phyloP scores from a whole-genome alignment of 108 stramenopile species.

The Chaetoceros tenuissimus region DNA sequence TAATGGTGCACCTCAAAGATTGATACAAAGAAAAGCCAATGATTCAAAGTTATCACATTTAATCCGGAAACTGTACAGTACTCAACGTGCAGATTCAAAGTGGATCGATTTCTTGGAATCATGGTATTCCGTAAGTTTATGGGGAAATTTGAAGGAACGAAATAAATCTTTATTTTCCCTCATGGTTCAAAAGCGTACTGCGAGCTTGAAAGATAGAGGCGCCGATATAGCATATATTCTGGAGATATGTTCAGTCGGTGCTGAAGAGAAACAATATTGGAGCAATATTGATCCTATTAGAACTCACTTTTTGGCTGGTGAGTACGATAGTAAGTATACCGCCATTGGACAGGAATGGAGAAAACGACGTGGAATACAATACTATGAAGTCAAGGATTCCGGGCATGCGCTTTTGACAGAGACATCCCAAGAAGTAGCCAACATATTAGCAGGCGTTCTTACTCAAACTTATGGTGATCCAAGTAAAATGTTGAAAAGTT shows the following conservation, averaged over 20 bases:
- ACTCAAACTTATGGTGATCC: constrained; percentile 1
- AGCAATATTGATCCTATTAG: constrained; percentile 23
- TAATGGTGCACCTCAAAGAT: background rate
- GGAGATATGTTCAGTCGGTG: constrained; percentile 42
- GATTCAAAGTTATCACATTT: constrained; percentile 19
- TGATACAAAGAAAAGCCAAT: constrained; percentile 3
- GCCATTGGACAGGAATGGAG: constrained; percentile 34
- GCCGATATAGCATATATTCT: constrained; percentile 53
- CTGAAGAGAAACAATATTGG: constrained; percentile 37
- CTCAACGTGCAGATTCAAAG: background rate
- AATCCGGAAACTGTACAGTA: constrained; percentile 6
- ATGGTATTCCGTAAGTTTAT: constrained; percentile 55
- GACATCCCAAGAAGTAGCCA: constrained; percentile 35
- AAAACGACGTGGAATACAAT: constrained; percentile 14
- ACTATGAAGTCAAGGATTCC: constrained; percentile 26
- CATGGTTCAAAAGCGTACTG: constrained; percentile 30
- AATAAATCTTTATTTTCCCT: constrained; percentile 10
- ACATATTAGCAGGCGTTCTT: constrained; percentile 28
- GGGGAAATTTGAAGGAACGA: constrained; percentile 40
- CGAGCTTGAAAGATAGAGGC: constrained; percentile 25
- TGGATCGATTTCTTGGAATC: constrained; percentile 37
- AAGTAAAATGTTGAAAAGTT: background rate
- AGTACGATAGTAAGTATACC: constrained; percentile 63
- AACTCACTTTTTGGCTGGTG: constrained; percentile 57
- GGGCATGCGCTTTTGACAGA: constrained; percentile 76